These are phyloP conservation scores for Royoungia palumana DNA, from an alignment of 768 basidiomycete genomes.

Conservation along the genomic window DNA sequence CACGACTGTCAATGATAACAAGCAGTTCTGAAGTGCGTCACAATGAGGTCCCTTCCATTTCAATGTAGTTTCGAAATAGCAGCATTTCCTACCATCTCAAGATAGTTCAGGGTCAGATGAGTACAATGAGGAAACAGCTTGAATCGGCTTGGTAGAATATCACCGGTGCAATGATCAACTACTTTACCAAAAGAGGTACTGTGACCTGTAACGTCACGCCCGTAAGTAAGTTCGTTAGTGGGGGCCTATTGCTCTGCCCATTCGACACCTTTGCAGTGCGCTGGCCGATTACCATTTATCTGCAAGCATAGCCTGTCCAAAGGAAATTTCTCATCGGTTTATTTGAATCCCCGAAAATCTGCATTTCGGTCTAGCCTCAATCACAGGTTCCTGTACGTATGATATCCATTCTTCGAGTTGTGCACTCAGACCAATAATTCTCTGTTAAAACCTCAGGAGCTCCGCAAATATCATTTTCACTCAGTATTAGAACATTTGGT, in stretches of 20 bases:
- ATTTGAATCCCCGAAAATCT: conserved; percentile 11
- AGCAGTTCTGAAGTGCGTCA: not conserved
- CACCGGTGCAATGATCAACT: conserved; percentile 29
- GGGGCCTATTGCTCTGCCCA: conserved; percentile 24
- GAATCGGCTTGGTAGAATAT: conserved; percentile 11
- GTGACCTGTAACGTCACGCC: conserved; percentile 37
- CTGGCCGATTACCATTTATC: conserved; percentile 7
- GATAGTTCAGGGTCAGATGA: not conserved
- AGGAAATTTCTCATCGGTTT: conserved; percentile 11
- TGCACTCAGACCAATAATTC: conserved; percentile 8
- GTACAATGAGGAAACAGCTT: not conserved
- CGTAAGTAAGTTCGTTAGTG: conserved; percentile 36
- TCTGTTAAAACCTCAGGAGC: conserved; percentile 1
- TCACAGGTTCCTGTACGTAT: conserved; percentile 14
- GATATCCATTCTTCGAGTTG: conserved; percentile 5
- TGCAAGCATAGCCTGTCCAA: conserved; percentile 1
- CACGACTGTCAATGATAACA: not conserved
- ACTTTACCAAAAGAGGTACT: conserved; percentile 29
- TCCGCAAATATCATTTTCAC: conserved; percentile 5
- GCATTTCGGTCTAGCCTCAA: conserved; percentile 1
- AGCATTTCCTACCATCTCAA: too few species aligned
- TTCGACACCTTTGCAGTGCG: conserved; percentile 18
- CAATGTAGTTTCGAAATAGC: too few species aligned
- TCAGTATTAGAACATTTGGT: conserved; percentile 2
- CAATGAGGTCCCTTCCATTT: too few species aligned